Conservation (phyloP, 371 early-diverging fungal genomes). For the Mortierella sp. region DNA sequence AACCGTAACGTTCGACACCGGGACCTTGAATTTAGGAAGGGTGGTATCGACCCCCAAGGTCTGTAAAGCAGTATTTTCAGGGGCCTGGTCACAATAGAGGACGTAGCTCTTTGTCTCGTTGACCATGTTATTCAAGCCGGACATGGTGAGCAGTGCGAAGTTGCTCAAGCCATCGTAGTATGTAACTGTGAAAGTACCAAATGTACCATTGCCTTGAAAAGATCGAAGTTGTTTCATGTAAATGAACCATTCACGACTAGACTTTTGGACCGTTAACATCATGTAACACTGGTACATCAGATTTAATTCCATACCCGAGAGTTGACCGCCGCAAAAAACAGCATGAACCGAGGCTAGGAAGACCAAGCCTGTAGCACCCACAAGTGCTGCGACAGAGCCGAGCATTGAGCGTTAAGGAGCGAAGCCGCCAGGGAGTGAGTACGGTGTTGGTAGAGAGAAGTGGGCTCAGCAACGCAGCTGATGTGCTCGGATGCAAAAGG, state of each 20-base stretch:
- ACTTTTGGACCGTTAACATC: too few relatives aligned
- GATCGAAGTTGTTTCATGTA: neutral
- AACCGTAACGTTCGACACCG: conserved; percentile 7
- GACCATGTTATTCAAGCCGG: neutral
- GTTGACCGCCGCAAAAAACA: neutral
- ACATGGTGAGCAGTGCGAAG: conserved; percentile 15
- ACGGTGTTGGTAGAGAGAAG: too few relatives aligned
- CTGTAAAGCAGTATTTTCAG: neutral
- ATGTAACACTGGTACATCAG: too few relatives aligned
- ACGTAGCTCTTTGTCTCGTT: conserved; percentile 11
- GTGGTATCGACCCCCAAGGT: neutral
- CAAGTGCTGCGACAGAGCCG: conserved; percentile 7
- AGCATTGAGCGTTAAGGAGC: too few relatives aligned
- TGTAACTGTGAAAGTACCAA: neutral
- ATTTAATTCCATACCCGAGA: conserved; percentile 5
- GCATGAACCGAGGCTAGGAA: conserved; percentile 2
- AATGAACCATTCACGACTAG: neutral
- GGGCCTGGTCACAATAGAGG: conserved; percentile 19
- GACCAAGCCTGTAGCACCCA: neutral
- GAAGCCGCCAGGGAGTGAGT: too few relatives aligned
- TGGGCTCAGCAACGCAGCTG: too few relatives aligned
- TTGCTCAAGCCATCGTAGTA: neutral
- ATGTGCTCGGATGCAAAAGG: too few relatives aligned
- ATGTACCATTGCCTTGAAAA: neutral
- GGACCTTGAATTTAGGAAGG: conserved; percentile 9